Conservation (phyloP, 352 stramenopile genomes). For the Globisporangium abappressorium region DNA sequence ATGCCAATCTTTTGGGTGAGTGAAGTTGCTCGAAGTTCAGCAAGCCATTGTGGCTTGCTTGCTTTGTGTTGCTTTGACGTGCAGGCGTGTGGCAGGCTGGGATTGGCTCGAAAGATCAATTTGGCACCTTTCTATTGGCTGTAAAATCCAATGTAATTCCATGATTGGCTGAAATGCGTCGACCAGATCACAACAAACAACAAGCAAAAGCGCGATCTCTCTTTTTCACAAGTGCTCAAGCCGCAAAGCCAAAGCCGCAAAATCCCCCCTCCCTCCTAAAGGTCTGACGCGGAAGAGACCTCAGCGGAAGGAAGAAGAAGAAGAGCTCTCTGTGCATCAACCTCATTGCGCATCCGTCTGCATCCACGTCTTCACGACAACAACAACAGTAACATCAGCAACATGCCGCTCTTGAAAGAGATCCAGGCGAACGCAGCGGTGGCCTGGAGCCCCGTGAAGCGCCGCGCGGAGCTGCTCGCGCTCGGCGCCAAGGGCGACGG, state of each 20-base stretch:
- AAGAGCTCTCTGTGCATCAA: neutral
- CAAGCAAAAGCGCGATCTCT: constrained; percentile 5
- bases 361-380: neutral
- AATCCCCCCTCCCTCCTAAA: constrained; percentile 13
- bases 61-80: neutral
- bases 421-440: constrained; percentile 87
- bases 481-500: constrained; percentile 93
- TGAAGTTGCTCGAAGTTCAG: constrained; percentile 6
- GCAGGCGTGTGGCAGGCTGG: constrained; percentile 28
- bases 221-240: neutral
- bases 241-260: constrained; percentile 7
- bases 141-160: neutral
- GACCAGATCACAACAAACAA: neutral
- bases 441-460: constrained; percentile 85
- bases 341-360: neutral
- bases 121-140: neutral
- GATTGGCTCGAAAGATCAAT: constrained; percentile 24
- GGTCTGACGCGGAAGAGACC: constrained; percentile 1
- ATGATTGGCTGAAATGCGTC: constrained; percentile 8
- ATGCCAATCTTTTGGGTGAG: neutral
- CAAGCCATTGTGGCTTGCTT: neutral
- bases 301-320: neutral
- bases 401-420: constrained; percentile 90
- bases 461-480: constrained; percentile 74
- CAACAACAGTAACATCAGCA: neutral